Evolutionary conservation across 495 filamentous ascomycete species (phyloP).

Genomic region (Aspergillus indologenus): DNA sequence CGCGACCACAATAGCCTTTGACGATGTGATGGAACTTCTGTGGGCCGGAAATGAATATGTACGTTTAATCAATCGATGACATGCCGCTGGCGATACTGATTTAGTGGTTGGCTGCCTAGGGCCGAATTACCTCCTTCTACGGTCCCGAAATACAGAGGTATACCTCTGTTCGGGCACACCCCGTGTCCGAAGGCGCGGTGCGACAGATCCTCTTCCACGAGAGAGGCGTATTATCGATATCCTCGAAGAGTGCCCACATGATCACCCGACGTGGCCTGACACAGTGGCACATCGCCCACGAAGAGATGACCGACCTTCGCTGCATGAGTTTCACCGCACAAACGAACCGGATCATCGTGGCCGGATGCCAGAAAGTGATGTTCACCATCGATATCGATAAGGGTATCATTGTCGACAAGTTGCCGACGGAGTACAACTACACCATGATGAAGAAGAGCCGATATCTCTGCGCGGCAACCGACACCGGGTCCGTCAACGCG

Average conservation of each 20-base stretch:
- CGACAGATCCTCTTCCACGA: slow-evolving; percentile 84
- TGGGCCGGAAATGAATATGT: slow-evolving; percentile 92
- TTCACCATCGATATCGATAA: slow-evolving; percentile 86
- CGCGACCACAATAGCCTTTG: slow-evolving; percentile 76
- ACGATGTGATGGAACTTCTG: slow-evolving; percentile 79
- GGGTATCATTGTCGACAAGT: slow-evolving; percentile 70
- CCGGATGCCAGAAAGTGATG: slow-evolving; percentile 83
- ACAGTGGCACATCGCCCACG: slow-evolving; percentile 77
- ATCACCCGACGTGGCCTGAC: slow-evolving; percentile 73
- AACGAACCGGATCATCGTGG: slow-evolving; percentile 79
- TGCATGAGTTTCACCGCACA: slow-evolving; percentile 95
- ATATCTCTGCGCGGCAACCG: slow-evolving; percentile 88
- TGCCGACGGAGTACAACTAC: slow-evolving; percentile 71
- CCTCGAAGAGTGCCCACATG: slow-evolving; percentile 79
- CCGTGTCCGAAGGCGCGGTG: slow-evolving; percentile 63
- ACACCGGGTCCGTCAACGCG: slow-evolving; percentile 78
- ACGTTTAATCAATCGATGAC: slow-evolving; percentile 22
- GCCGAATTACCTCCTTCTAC: slow-evolving; percentile 81
- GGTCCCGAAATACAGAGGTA: slow-evolving; percentile 74
- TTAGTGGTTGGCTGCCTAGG: slow-evolving; percentile 46
- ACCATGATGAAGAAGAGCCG: slow-evolving; percentile 86
- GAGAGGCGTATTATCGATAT: slow-evolving; percentile 77
- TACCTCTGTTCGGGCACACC: slow-evolving; percentile 72
- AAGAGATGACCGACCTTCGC: slow-evolving; percentile 75
- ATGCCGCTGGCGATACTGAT: not conserved